Conservation (phyloP, 2,329 filamentous ascomycete species). For the Capronia coronata region DNA sequence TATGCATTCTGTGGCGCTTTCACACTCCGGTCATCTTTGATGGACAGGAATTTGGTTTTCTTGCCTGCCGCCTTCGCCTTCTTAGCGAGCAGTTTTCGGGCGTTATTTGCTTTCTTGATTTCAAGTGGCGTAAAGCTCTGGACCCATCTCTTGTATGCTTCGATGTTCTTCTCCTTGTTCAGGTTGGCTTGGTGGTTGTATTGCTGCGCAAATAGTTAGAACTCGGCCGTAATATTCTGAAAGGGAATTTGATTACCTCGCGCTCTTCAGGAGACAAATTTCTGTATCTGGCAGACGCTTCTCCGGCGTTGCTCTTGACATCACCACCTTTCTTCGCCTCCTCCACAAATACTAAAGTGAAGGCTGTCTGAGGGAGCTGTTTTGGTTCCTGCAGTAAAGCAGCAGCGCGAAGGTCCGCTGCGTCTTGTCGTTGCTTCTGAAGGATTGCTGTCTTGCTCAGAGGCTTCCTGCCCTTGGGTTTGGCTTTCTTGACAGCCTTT, state of each 20-base stretch:
- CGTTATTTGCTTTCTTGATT: constrained; percentile 55
- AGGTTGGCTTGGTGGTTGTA: constrained; percentile 48
- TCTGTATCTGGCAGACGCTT: constrained; percentile 31
- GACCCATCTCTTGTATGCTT: constrained; percentile 50
- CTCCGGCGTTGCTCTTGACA: constrained; percentile 10
- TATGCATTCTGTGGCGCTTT: constrained; percentile 41
- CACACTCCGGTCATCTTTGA: constrained; percentile 51
- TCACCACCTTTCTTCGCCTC: constrained; percentile 11
- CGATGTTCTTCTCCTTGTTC: constrained; percentile 40
- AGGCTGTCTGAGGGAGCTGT: constrained; percentile 29
- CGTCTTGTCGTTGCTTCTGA: constrained; percentile 28
- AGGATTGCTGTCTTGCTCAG: constrained; percentile 24
- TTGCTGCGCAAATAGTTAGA: constrained; percentile 38
- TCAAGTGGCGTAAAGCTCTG: constrained; percentile 49
- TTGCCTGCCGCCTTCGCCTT: constrained; percentile 16
- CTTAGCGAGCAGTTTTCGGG: constrained; percentile 39
- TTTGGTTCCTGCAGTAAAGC: constrained; percentile 32
- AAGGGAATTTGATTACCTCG: constrained; percentile 33
- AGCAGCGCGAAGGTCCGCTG: constrained; percentile 7
- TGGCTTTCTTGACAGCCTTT: constrained; percentile 27
- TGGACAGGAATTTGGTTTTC: constrained; percentile 23
- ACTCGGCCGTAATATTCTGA: neutral
- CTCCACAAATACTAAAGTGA: constrained; percentile 27
- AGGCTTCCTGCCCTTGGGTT: constrained; percentile 30
- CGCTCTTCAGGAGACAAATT: constrained; percentile 32